These are phyloP conservation scores for Nemania sp. DNA, from an alignment of 2,329 filamentous ascomycete species.

Conservation along the genomic window DNA sequence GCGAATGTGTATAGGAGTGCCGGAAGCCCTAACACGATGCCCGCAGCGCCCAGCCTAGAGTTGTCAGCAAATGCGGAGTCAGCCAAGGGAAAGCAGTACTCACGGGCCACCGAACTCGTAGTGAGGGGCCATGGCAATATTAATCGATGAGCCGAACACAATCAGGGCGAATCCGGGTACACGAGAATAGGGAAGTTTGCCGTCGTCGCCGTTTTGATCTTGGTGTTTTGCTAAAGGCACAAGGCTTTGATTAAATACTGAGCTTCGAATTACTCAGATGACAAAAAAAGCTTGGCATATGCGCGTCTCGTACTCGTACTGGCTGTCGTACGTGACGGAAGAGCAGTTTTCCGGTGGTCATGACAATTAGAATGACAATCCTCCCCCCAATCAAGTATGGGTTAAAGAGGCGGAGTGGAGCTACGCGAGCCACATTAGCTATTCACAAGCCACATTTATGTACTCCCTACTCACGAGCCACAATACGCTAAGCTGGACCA, in stretches of 20 bases:
- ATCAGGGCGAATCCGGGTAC: background rate
- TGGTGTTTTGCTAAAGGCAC: background rate
- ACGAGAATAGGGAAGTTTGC: background rate
- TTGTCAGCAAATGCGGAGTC: slow-evolving; percentile 12
- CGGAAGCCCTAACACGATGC: slow-evolving; percentile 80
- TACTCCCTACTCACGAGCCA: background rate
- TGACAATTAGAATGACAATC: slow-evolving; percentile 26
- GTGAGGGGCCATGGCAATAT: slow-evolving; percentile 18
- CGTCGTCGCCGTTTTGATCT: background rate
- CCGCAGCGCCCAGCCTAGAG: slow-evolving; percentile 72
- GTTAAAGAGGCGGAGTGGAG: too few relatives aligned
- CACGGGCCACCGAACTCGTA: slow-evolving; percentile 36
- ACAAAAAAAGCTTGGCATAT: slow-evolving; percentile 14
- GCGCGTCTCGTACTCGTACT: slow-evolving; percentile 22
- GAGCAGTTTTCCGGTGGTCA: slow-evolving; percentile 14
- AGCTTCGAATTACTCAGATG: background rate
- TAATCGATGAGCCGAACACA: background rate
- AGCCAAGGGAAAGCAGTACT: slow-evolving; percentile 9
- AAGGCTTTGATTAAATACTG: slow-evolving; percentile 14
- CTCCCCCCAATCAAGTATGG: background rate
- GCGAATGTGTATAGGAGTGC: slow-evolving; percentile 76
- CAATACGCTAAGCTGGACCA: background rate
- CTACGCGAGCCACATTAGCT: background rate
- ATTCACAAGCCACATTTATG: too few relatives aligned
- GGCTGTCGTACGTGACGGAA: slow-evolving; percentile 23